Base-by-base conservation (phyloP, 768 basidiomycete genomes). In the Naematelia encephala region DNA sequence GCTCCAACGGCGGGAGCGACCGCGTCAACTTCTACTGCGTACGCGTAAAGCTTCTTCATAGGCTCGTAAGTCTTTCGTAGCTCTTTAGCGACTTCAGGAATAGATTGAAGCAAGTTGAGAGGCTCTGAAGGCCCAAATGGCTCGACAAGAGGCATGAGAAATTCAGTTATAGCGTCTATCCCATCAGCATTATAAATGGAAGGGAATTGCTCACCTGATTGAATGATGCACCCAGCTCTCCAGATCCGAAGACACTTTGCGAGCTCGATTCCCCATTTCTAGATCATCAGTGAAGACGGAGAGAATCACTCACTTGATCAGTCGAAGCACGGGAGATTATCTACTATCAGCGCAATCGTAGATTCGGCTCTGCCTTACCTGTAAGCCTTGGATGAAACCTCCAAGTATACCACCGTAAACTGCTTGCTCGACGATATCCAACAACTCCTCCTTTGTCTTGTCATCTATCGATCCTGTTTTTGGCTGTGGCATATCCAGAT, bases 161-260 rank as follows among this genome's bases (percentile, higher is more conserved):
- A 58, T 26, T 68, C 58, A 47, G 55, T 44, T 19, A 67, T 70
- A 2, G 63, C 66, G 43, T 70, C 64, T 69, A 43, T 11, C 42
- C 39, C 19, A 25, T 58, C 23, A 55, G 52, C 27, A 25, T 5
- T 19, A 14, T 11, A 11, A 13, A 21, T 1, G 2, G 11, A 4
- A 29, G 53, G 42, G 14, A 39, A 53, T 2, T 27, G 60, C 61
- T 51, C 27, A 63, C 69, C 69, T 13, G 64, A 69, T 52, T 71
- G 75, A 48, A 77, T 76, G 57, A 77, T 77, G 56, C 74, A 77
- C 27, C 77, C 77, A 25, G 69, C 70, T n/a, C 72, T 52, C 76
- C 76, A 74, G 55, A 77, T 76, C 34, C 55, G 49, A 34, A 74
- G 61, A 57, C 73, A 73, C 14, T 57, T 50, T 0, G 63, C 60